A percentile compares a stretch with the other conserved stretches of the same genome.
These are phyloP conservation scores for Ceratocystis papillata DNA, from an alignment of 2,329 filamentous ascomycete genomes.

Conservation along the genomic window DNA sequence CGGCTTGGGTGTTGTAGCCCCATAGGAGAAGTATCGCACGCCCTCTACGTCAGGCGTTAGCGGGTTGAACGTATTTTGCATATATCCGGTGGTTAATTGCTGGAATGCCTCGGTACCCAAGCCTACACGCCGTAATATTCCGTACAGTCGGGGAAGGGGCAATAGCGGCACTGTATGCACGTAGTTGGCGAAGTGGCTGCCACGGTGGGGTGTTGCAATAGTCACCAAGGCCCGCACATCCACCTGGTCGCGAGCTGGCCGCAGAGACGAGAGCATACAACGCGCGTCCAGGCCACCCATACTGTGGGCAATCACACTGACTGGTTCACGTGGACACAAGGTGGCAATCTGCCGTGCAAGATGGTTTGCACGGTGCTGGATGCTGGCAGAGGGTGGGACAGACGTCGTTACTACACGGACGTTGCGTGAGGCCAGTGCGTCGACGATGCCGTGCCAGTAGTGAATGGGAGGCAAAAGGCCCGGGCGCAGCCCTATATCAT, in stretches of 20 bases:
- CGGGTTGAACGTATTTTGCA: slow-evolving; percentile 50
- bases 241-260: slow-evolving; percentile 34
- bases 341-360: slow-evolving; percentile 44
- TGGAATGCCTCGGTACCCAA: slow-evolving; percentile 50
- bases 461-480: slow-evolving; percentile 43
- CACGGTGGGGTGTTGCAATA: slow-evolving; percentile 45
- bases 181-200: slow-evolving; percentile 46
- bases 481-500: neutral
- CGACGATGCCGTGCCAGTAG: slow-evolving; percentile 55
- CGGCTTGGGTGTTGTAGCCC: slow-evolving; percentile 40
- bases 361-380: slow-evolving; percentile 48
- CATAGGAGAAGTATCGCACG: slow-evolving; percentile 53
- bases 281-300: slow-evolving; percentile 57
- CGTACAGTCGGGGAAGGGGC: slow-evolving; percentile 46
- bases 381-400: slow-evolving; percentile 51
- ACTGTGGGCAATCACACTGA: slow-evolving; percentile 66
- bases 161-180: slow-evolving; percentile 36
- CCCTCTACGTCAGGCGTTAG: slow-evolving; percentile 41
- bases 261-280: slow-evolving; percentile 52
- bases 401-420: slow-evolving; percentile 48
- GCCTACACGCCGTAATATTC: slow-evolving; percentile 40
- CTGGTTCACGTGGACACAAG: slow-evolving; percentile 38
- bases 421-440: slow-evolving; percentile 44
- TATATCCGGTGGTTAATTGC: slow-evolving; percentile 50
- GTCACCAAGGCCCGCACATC: slow-evolving; percentile 44